A percentile compares a stretch with the other conserved stretches of the same genome.
These are phyloP conservation scores for Mucor piriformis DNA, from an alignment of 371 early-diverging fungal species.

Conservation along the genomic window DNA sequence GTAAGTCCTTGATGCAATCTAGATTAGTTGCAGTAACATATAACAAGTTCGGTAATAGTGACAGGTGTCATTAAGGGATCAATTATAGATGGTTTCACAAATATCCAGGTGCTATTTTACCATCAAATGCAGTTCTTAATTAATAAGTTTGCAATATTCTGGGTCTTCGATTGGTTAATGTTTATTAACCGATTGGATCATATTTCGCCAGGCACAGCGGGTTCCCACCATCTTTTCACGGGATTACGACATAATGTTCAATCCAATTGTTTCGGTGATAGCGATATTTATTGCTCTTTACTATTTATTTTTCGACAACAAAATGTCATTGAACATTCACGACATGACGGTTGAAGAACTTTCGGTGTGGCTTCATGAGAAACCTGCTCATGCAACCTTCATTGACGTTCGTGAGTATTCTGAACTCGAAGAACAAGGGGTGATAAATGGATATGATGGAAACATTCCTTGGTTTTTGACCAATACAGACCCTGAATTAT, in stretches of 20 bases:
- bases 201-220: too few relatives aligned
- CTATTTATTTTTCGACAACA: background rate
- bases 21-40: background rate
- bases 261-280: too few relatives aligned
- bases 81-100: too few relatives aligned
- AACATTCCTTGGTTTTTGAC: slow-evolving; percentile 36
- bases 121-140: too few relatives aligned
- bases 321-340: slow-evolving; percentile 3
- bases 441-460: slow-evolving; percentile 27
- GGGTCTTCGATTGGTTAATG: too few relatives aligned
- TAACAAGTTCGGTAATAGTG: background rate
- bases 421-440: slow-evolving; percentile 33
- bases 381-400: slow-evolving; percentile 1
- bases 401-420: slow-evolving; percentile 38
- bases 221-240: background rate
- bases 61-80: too few relatives aligned
- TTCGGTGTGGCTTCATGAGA: slow-evolving; percentile 3
- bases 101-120: too few relatives aligned
- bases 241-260: background rate
- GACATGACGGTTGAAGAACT: slow-evolving; percentile 11
- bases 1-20: background rate
- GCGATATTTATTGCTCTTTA: too few relatives aligned
- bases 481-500: slow-evolving; percentile 20
- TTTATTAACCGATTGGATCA: background rate
- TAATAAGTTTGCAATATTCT: too few relatives aligned